Conservation (phyloP, 352 stramenopile genomes). For the Plasmopara halstedii region DNA sequence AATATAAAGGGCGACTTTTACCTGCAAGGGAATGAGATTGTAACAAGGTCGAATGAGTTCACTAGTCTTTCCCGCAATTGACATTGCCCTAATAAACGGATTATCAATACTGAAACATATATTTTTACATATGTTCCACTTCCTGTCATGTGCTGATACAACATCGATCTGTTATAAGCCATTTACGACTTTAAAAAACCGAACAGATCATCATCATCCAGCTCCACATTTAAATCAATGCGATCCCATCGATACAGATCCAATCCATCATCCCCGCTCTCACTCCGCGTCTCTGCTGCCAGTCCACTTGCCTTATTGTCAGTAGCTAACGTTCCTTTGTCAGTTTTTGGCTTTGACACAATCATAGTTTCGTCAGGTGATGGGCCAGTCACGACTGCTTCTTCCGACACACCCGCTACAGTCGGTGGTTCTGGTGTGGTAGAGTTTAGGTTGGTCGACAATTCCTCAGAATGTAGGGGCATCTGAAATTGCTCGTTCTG, state of each 20-base stretch:
- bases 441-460: constrained; percentile 11
- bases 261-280: constrained; percentile 36
- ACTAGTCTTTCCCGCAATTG: too few relatives aligned
- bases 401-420: constrained; percentile 3
- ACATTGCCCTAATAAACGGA: too few relatives aligned
- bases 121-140: too few relatives aligned
- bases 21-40: too few relatives aligned
- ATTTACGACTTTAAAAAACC: constrained; percentile 74
- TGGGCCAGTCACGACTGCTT: neutral
- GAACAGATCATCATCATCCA: constrained; percentile 83
- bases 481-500: constrained; percentile 22
- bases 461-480: constrained; percentile 10
- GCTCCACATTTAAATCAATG: constrained; percentile 74
- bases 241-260: constrained; percentile 75
- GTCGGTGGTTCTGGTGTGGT: constrained; percentile 11
- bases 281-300: constrained; percentile 20
- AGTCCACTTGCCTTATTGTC: constrained; percentile 7
- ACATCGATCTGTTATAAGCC: neutral
- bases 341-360: constrained; percentile 3
- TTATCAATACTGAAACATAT: too few relatives aligned
- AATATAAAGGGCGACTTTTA: too few relatives aligned
- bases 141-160: neutral
- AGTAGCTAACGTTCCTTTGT: constrained; percentile 1
- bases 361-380: constrained; percentile 3
- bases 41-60: too few relatives aligned